Evolutionary conservation across 1,284 basidiomycete genomes (phyloP), one percentile per base, ranked within the genome.

Genomic region (Ganoderma resinaceum): DNA sequence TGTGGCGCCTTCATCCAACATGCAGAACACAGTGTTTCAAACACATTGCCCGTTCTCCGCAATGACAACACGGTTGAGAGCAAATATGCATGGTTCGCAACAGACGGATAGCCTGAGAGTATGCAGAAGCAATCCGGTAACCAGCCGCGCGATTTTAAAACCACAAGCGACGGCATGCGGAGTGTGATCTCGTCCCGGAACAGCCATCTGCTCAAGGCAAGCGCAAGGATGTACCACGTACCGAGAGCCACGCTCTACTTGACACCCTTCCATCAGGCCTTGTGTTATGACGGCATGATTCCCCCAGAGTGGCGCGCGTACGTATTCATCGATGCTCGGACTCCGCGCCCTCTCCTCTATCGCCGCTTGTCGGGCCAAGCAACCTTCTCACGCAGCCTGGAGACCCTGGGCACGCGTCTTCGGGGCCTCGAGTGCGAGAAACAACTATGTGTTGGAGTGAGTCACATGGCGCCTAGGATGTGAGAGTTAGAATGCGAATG

Each of bases 371-470:
- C 18, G 29, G 52, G 26, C 16, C 52, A 55, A 55, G 46, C 52
- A 33, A 58, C 38, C 35, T 49, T 61, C 60, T 70, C 67, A 59
- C 70, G 66, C n/a, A 61, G 57, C 52, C 20, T 9, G 20, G 6
- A 9, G 43, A 23, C 43, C 43, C 68, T 49, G 29, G 66, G 62
- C 20, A 72, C 61, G 18, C 62, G 65, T 69, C 78, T 74, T 65
- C 72, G 80, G 26, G 70, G 55, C 65, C 67, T 62, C 31, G 80
- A 73, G 65, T 80, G 78, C 26, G 59, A 49, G 67, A 77, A 65
- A 67, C 80, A 80, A 7, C 8, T 77, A 77, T 18, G 66, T 60
- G 62, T 80, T 80, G 18, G 80, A 79, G n/a, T 72, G 63, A 14
- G 77, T 76, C 42, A 80, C 70, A 18, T 66, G 42, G 2, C 80